phyloP scores from a whole-genome alignment of 2,329 filamentous ascomycete species.

The Scedosporium apiospermum region DNA sequence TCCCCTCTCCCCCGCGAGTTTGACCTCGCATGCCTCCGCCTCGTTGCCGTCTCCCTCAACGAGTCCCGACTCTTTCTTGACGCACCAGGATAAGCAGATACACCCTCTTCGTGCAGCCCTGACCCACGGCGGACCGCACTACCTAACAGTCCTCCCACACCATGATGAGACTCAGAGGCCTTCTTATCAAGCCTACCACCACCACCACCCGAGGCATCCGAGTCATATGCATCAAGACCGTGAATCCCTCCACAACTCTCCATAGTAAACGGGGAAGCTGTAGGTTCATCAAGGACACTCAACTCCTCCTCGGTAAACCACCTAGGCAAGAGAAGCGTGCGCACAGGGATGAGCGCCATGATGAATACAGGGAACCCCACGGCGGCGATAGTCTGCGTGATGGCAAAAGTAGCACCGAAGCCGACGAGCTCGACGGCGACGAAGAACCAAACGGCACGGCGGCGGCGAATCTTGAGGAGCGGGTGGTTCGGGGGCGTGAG shows the following conservation, averaged over 20 bases:
- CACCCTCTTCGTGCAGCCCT: constrained; percentile 13
- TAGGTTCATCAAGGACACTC: constrained; percentile 57
- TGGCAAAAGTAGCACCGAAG: constrained; percentile 71
- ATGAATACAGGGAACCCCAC: constrained; percentile 75
- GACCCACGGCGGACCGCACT: constrained; percentile 2
- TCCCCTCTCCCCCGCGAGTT: neutral
- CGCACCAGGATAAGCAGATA: constrained; percentile 17
- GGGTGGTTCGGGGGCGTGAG: constrained; percentile 54
- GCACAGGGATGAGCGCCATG: constrained; percentile 55
- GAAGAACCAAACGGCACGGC: constrained; percentile 60
- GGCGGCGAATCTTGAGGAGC: constrained; percentile 50
- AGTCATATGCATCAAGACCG: constrained; percentile 25
- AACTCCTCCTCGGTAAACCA: constrained; percentile 54
- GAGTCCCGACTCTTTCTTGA: constrained; percentile 24
- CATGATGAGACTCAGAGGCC: constrained; percentile 7
- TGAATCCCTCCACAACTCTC: constrained; percentile 61
- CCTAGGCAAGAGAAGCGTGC: constrained; percentile 53
- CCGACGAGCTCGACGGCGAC: constrained; percentile 57
- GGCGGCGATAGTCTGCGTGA: constrained; percentile 73
- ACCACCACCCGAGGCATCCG: constrained; percentile 8
- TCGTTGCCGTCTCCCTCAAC: constrained; percentile 22
- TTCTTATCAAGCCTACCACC: neutral
- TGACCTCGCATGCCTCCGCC: constrained; percentile 11
- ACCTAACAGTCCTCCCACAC: constrained; percentile 8
- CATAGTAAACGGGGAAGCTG: constrained; percentile 67